Evolutionary conservation across 2,329 filamentous ascomycete species (phyloP).

Genomic region (Pyrenophora graminea): DNA sequence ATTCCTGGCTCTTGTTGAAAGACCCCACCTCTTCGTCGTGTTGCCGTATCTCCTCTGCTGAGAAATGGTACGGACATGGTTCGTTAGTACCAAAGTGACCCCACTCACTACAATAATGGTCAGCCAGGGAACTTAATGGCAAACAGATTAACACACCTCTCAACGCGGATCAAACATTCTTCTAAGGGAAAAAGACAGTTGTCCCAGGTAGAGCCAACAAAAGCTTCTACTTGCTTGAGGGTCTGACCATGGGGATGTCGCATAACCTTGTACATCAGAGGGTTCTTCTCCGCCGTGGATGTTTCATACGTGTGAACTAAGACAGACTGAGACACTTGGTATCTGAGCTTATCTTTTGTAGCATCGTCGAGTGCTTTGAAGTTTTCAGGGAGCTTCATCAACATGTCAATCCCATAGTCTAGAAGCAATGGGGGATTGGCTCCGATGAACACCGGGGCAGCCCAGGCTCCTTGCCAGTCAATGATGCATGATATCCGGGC

Average conservation of each 20-base stretch:
- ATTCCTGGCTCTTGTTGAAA: slow-evolving; percentile 33
- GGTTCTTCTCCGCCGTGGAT: slow-evolving; percentile 26
- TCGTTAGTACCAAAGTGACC: slow-evolving; percentile 22
- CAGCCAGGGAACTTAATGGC: slow-evolving; percentile 9
- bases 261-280: slow-evolving; percentile 33
- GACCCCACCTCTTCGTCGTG: slow-evolving; percentile 26
- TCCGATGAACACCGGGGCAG: slow-evolving; percentile 28
- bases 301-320: slow-evolving; percentile 29
- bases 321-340: slow-evolving; percentile 33
- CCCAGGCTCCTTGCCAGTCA: slow-evolving; percentile 35
- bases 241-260: slow-evolving; percentile 30
- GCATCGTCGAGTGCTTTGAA: slow-evolving; percentile 31
- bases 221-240: slow-evolving; percentile 35
- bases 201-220: slow-evolving; percentile 32
- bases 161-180: slow-evolving; percentile 30
- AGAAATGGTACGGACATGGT: slow-evolving; percentile 35
- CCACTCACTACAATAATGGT: slow-evolving; percentile 28
- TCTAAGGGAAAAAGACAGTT: slow-evolving; percentile 29
- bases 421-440: slow-evolving; percentile 31
- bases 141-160: slow-evolving; percentile 23
- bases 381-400: slow-evolving; percentile 33
- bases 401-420: slow-evolving; percentile 33
- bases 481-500: slow-evolving; percentile 33
- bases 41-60: slow-evolving; percentile 25
- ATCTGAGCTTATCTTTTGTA: slow-evolving; percentile 26